Conservation (phyloP, 179 eudicot species). For the Beta corolliflora region DNA sequence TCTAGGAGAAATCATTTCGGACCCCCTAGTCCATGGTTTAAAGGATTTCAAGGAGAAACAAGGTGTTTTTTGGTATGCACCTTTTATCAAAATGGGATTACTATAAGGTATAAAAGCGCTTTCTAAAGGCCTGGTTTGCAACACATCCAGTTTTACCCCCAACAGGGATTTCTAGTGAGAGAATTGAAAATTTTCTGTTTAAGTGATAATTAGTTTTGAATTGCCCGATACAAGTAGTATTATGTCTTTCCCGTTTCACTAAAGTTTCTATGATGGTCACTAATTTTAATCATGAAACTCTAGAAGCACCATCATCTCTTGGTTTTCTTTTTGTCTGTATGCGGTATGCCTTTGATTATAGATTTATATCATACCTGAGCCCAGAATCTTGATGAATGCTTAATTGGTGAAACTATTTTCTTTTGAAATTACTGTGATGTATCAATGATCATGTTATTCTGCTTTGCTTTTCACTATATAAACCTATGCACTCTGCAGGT, state of each 20-base stretch:
- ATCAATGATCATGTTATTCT: not conserved
- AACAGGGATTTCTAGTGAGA: not conserved
- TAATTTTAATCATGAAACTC: not conserved
- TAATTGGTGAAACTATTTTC: not conserved
- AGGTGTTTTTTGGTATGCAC: not conserved
- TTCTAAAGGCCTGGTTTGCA: not conserved
- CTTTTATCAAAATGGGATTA: not conserved
- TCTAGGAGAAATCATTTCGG: not conserved
- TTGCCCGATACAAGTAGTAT: not conserved
- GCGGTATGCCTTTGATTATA: not conserved
- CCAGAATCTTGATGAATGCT: not conserved
- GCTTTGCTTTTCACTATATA: not conserved
- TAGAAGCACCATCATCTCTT: not conserved
- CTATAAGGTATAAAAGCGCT: not conserved
- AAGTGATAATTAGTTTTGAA: not conserved
- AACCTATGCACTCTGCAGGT: constrained; percentile 41
- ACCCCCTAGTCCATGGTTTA: not conserved
- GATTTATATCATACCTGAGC: not conserved
- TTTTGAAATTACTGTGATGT: not conserved
- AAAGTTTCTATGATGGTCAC: not conserved
- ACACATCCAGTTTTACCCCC: not conserved
- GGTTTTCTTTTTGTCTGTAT: not conserved
- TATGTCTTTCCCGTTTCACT: not conserved
- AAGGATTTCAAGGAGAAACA: not conserved
- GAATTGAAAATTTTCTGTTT: not conserved